phyloP scores from a whole-genome alignment of 129 eudicot species.

The Escallonia herrerae region DNA sequence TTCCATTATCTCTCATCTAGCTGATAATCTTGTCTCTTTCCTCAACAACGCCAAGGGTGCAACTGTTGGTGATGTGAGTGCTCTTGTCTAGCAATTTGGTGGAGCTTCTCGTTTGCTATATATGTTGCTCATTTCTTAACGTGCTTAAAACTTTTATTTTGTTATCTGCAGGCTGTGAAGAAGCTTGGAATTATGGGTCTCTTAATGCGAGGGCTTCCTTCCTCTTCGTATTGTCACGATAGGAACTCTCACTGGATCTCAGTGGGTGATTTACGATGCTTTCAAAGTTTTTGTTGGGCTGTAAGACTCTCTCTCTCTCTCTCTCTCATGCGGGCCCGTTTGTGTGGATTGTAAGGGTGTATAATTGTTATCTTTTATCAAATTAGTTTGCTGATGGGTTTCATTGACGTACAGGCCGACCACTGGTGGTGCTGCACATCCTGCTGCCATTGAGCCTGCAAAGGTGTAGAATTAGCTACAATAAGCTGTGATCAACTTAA shows the following conservation, averaged over 20 bases:
- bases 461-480: background rate
- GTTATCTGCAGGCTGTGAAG: slow-evolving; percentile 72
- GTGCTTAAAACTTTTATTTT: background rate
- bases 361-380: background rate
- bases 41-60: slow-evolving; percentile 98
- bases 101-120: background rate
- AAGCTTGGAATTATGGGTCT: slow-evolving; percentile 71
- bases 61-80: slow-evolving; percentile 84
- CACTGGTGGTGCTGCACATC: slow-evolving; percentile 16
- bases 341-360: background rate
- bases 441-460: slow-evolving; percentile 3
- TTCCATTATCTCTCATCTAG: slow-evolving; percentile 88
- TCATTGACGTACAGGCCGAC: slow-evolving; percentile 4
- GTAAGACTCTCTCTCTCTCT: slow-evolving; percentile 32
- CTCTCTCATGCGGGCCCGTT: no score
- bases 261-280: slow-evolving; percentile 89
- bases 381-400: background rate
- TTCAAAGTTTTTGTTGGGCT: slow-evolving; percentile 92
- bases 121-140: background rate
- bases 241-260: slow-evolving; percentile 95
- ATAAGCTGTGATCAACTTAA: slow-evolving; percentile 8
- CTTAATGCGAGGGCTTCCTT: slow-evolving; percentile 81
- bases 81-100: background rate
- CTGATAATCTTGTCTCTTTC: slow-evolving; percentile 89
- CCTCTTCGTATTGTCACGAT: slow-evolving; percentile 98